Evolutionary conservation across 1,284 basidiomycete species (phyloP), one percentile per base, ranked within the genome.

Genomic region (Gymnopus androsaceus): DNA sequence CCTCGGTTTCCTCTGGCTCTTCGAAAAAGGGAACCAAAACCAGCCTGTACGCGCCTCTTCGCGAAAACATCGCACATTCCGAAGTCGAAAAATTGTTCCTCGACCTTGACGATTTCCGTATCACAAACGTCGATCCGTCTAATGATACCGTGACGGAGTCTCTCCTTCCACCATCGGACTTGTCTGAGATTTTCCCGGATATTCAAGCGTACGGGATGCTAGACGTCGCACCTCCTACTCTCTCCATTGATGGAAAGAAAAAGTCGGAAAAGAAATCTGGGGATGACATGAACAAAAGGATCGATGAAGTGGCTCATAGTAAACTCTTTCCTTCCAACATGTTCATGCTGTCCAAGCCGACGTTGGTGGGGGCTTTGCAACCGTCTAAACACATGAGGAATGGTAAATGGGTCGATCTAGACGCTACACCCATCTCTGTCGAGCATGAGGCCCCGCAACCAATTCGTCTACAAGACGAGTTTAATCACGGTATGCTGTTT

Each of bases 301-400:
- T 75, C 0, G 88, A 91, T 57, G 87, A 88, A 48, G 78, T 80
- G n/a, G 81, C 81, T 7, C 83, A 83, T 62, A 82, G 79, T 21
- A 90, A 84, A 65, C 71, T 91, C 28, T 80, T 79, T 44, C 83
- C 85, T n/a, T 73, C 81, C 34, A 81, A 80, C 44, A 75, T 76
- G 56, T 90, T 88, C 69, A 90, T 89, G 85, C 67, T 77, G 49
- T 71, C 72, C 28, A 88, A 86, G 65, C 86, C 87, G 4, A 88
- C 85, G 1, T 73, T 92, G 28, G 72, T 91, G 19, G 79, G 88
- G 6, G 77, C 88, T 47, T 72, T 91, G 52, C 79, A 86, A 61
- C 89, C 89, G 12, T 78, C 83, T 7, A 84, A 77, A 61, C 79
- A 82, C 60, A 90, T 85, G 83, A 80, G 77, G 60, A 73, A 83